phyloP scores from a whole-genome alignment of 208 protist species.

The Acanthamoeba rhysodes region DNA sequence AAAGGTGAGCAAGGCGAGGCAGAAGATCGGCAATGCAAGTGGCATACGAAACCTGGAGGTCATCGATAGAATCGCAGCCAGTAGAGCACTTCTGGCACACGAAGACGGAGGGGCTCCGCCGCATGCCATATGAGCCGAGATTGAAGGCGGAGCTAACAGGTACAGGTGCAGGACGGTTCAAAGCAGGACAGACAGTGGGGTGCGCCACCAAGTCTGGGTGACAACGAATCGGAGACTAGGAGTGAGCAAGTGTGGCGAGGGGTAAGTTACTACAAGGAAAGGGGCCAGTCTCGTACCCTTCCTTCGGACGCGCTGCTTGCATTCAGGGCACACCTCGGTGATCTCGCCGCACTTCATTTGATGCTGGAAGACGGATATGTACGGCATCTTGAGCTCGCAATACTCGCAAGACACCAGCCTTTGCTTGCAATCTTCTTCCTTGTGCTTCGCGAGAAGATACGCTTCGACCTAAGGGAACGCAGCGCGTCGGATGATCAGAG shows the following conservation, averaged over 20 bases:
- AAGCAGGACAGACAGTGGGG: background rate
- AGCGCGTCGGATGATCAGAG: background rate
- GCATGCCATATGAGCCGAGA: background rate
- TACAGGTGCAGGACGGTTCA: background rate
- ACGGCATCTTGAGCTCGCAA: slow-evolving; percentile 71
- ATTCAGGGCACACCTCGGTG: slow-evolving; percentile 61
- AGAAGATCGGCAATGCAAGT: background rate
- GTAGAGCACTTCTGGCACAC: slow-evolving; percentile 28
- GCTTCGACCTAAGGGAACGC: slow-evolving; percentile 23
- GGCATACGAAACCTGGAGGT: slow-evolving; percentile 33
- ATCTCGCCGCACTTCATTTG: slow-evolving; percentile 65
- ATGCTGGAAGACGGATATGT: background rate
- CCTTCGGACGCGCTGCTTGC: slow-evolving; percentile 60
- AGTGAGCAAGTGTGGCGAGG: background rate
- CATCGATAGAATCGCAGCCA: slow-evolving; percentile 32
- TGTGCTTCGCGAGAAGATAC: slow-evolving; percentile 39
- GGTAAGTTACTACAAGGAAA: too few relatives aligned
- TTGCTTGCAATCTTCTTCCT: slow-evolving; percentile 43
- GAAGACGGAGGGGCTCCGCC: slow-evolving; percentile 21
- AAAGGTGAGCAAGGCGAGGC: background rate
- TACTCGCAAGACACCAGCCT: slow-evolving; percentile 59
- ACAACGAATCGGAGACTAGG: background rate
- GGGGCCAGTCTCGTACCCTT: background rate
- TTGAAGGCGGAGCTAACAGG: background rate
- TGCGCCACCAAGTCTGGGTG: slow-evolving; percentile 30